phyloP scores from a whole-genome alignment of 345 rosid species.

The Hevea brasiliensis region DNA sequence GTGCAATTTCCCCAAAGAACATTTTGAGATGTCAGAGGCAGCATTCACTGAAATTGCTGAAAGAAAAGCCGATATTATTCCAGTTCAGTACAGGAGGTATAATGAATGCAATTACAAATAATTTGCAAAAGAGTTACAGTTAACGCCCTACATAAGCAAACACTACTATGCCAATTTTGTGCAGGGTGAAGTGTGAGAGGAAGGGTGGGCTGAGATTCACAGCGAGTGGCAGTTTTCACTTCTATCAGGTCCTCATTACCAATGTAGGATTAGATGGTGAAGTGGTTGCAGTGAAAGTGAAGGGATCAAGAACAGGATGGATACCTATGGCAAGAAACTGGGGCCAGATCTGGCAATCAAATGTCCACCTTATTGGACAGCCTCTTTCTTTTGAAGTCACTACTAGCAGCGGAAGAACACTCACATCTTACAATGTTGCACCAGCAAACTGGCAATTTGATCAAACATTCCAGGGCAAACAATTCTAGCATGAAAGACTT shows the following conservation, averaged over 20 bases:
- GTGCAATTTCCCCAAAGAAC: slow-evolving; percentile 91
- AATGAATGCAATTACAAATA: not conserved
- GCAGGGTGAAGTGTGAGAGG: slow-evolving; percentile 68
- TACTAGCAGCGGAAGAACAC: slow-evolving; percentile 54
- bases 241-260: slow-evolving; percentile 70
- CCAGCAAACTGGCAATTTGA: slow-evolving; percentile 79
- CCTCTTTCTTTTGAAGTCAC: slow-evolving; percentile 88
- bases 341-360: slow-evolving; percentile 62
- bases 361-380: slow-evolving; percentile 68
- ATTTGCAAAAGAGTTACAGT: not conserved
- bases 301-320: slow-evolving; percentile 93
- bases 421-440: slow-evolving; percentile 80
- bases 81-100: slow-evolving; percentile 74
- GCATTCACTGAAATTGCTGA: slow-evolving; percentile 85
- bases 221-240: slow-evolving; percentile 62
- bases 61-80: slow-evolving; percentile 64
- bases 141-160: not conserved
- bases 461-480: slow-evolving; percentile 82
- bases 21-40: slow-evolving; percentile 84
- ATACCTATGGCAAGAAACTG: slow-evolving; percentile 93
- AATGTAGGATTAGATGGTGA: slow-evolving; percentile 86
- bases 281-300: slow-evolving; percentile 76
- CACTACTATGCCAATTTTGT: slow-evolving; percentile 11
- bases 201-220: slow-evolving; percentile 77
- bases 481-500: slow-evolving; percentile 39